A percentile compares a stretch with the other conserved stretches of the same genome.
phyloP scores from a whole-genome alignment of 176 grass and related monocot genomes.

The Melocanna baccifera region DNA sequence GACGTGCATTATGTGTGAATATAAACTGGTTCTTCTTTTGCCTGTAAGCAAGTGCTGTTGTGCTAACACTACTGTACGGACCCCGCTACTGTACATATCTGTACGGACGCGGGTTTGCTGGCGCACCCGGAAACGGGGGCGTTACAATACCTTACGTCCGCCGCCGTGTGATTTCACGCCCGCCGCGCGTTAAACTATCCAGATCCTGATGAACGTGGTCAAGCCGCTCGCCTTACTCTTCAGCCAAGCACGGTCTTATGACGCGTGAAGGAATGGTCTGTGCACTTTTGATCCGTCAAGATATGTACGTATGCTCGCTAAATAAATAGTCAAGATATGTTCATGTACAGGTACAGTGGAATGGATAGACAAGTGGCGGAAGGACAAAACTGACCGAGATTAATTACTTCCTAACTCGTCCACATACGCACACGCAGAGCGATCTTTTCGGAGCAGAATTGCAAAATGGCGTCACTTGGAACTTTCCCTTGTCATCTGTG shows the following conservation, averaged over 20 bases:
- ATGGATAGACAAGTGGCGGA: background rate
- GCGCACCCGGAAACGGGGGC: too few relatives aligned
- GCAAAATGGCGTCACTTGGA: background rate
- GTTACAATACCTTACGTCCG: conserved; percentile 28
- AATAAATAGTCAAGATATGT: conserved; percentile 29
- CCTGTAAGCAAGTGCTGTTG: too few relatives aligned
- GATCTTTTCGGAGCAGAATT: background rate
- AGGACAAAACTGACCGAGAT: background rate
- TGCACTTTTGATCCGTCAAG: conserved; percentile 35
- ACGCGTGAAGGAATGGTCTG: conserved; percentile 22
- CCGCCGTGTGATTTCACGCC: background rate
- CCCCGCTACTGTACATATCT: too few relatives aligned
- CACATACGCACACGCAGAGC: background rate
- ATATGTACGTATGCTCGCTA: conserved; percentile 15
- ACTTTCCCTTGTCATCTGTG: background rate
- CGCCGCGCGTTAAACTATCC: background rate
- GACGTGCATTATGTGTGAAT: too few relatives aligned
- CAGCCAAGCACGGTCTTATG: background rate
- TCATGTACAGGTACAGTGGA: background rate
- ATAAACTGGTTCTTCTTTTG: too few relatives aligned
- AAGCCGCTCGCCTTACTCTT: background rate
- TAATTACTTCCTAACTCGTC: background rate
- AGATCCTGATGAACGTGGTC: too few relatives aligned
- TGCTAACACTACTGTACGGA: too few relatives aligned
- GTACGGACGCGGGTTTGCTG: too few relatives aligned